These are phyloP conservation scores for Xylaria sp. DNA, from an alignment of 2,329 filamentous ascomycete species.

Conservation along the genomic window DNA sequence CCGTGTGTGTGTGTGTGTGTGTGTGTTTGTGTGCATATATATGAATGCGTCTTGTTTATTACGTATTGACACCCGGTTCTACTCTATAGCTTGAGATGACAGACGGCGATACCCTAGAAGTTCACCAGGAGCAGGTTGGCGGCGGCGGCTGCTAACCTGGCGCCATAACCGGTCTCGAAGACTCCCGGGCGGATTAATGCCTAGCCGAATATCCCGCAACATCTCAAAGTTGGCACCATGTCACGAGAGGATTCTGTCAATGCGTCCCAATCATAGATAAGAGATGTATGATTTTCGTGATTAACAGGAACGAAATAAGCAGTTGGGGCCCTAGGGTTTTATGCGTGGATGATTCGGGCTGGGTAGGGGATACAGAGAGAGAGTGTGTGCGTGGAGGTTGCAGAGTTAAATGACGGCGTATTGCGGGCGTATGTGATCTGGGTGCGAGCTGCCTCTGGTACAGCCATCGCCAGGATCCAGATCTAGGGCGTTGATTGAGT, in stretches of 20 bases:
- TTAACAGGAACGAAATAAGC: conserved; percentile 5
- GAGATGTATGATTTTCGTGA: conserved; percentile 6
- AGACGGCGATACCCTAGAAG: conserved; percentile 95
- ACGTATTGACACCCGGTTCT: background rate
- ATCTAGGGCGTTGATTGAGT: conserved; percentile 23
- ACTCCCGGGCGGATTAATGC: conserved; percentile 4
- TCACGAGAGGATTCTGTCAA: conserved; percentile 3
- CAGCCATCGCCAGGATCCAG: conserved; percentile 4
- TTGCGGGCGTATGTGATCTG: conserved; percentile 5
- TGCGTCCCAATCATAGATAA: conserved; percentile 6
- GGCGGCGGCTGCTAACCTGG: conserved; percentile 56
- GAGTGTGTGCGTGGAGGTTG: background rate
- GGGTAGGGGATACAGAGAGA: background rate
- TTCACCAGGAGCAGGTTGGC: conserved; percentile 98
- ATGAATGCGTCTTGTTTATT: background rate
- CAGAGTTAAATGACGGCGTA: conserved; percentile 17
- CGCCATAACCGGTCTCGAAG: conserved; percentile 44
- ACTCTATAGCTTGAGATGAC: conserved; percentile 86
- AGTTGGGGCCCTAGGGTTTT: conserved; percentile 11
- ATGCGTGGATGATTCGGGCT: conserved; percentile 18
- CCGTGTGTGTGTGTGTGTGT: background rate
- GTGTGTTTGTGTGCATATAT: background rate
- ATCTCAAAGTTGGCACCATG: background rate
- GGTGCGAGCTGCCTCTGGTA: conserved; percentile 4
- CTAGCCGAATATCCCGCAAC: conserved; percentile 2